Percentiles rank a stretch among this genome's conserved stretches.
phyloP scores from a whole-genome alignment of 768 basidiomycete species.

The Suillus subaureus region DNA sequence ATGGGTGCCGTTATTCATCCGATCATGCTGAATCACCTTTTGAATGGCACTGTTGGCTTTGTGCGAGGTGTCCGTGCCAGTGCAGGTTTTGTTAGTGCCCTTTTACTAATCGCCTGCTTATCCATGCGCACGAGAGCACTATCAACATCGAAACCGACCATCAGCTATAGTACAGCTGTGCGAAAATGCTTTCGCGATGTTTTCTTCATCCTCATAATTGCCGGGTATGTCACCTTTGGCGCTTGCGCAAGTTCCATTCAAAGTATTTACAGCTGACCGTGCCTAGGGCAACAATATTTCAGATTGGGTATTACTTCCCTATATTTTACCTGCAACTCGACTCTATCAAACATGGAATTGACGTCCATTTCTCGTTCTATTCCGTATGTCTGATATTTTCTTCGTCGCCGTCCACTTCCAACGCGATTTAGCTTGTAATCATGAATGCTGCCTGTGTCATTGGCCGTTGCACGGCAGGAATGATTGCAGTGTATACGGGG shows the following conservation, averaged over 20 bases:
- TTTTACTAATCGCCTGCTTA: conserved; percentile 40
- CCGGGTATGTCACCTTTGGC: conserved; percentile 18
- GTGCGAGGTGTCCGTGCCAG: conserved; percentile 41
- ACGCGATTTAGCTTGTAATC: conserved; percentile 46
- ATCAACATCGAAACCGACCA: conserved; percentile 9
- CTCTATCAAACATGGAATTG: conserved; percentile 50
- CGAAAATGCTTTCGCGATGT: conserved; percentile 27
- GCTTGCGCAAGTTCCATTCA: neutral
- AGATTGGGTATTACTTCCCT: conserved; percentile 48
- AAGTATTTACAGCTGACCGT: conserved; percentile 5
- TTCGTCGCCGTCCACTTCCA: neutral
- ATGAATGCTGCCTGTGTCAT: conserved; percentile 52
- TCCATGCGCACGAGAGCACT: conserved; percentile 41
- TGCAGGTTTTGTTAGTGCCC: conserved; percentile 38
- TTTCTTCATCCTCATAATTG: conserved; percentile 27
- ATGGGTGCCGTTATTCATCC: conserved; percentile 62
- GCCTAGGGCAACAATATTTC: conserved; percentile 29
- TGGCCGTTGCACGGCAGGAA: conserved; percentile 47
- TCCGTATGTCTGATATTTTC: conserved; percentile 35
- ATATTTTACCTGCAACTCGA: conserved; percentile 64
- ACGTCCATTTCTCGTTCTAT: conserved; percentile 53
- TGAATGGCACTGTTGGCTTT: conserved; percentile 48
- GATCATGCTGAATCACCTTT: conserved; percentile 57
- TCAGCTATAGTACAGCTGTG: conserved; percentile 19
- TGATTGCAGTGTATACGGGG: conserved; percentile 42